phyloP scores from a whole-genome alignment of 2,329 filamentous ascomycete species.

The Sporothrix brasiliensis region DNA sequence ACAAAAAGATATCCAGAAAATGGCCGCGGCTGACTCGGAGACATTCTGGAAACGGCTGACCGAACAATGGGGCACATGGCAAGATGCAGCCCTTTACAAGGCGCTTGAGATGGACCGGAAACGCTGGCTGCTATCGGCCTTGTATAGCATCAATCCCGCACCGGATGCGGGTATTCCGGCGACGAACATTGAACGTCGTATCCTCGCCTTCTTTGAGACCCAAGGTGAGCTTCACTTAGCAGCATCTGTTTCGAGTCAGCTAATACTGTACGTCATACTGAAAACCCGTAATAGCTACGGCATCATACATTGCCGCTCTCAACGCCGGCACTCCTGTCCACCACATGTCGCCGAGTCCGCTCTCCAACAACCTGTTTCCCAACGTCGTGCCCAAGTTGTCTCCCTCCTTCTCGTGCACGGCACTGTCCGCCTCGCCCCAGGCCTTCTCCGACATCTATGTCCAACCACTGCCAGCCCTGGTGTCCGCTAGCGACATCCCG shows the following conservation, averaged over 20 bases:
- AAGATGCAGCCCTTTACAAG: slow-evolving; percentile 55
- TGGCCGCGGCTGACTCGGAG: slow-evolving; percentile 57
- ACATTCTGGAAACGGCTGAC: slow-evolving; percentile 59
- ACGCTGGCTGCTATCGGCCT: slow-evolving; percentile 45
- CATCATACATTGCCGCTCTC: slow-evolving; percentile 54
- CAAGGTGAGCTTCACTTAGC: slow-evolving; percentile 45
- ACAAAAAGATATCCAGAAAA: slow-evolving; percentile 58
- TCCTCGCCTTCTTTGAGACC: slow-evolving; percentile 57
- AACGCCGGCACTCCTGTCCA: slow-evolving; percentile 49
- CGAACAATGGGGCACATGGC: slow-evolving; percentile 54
- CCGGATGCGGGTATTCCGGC: slow-evolving; percentile 33
- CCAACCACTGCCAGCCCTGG: slow-evolving; percentile 58
- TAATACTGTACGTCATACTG: background rate
- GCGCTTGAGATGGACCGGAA: slow-evolving; percentile 52
- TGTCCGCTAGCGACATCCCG: slow-evolving; percentile 60
- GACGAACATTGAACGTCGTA: slow-evolving; percentile 38
- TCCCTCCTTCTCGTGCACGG: slow-evolving; percentile 41
- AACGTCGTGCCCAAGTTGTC: slow-evolving; percentile 49
- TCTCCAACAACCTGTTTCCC: slow-evolving; percentile 45
- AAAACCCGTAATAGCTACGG: slow-evolving; percentile 47
- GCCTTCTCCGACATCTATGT: slow-evolving; percentile 56
- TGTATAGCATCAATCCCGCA: slow-evolving; percentile 52
- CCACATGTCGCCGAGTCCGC: slow-evolving; percentile 51
- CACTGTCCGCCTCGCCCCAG: slow-evolving; percentile 46
- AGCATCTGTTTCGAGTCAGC: no score